Conservation (phyloP, 2,329 filamentous ascomycete species). For the Fusarium citri region DNA sequence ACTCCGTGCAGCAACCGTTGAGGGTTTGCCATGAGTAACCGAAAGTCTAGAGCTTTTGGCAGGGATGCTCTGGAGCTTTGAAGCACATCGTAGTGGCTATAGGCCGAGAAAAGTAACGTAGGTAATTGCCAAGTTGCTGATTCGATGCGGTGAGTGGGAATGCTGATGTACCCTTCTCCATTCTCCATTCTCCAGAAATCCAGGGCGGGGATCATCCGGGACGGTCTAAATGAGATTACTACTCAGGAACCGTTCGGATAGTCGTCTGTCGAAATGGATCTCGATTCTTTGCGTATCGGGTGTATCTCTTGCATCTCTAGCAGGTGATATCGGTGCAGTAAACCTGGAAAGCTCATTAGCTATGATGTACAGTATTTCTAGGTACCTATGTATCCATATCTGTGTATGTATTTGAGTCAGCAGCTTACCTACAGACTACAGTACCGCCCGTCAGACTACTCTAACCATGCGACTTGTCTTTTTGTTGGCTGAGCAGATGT, state of each 20-base stretch:
- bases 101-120: slow-evolving; percentile 16
- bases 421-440: neutral
- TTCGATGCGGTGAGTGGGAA: slow-evolving; percentile 34
- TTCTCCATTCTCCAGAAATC: slow-evolving; percentile 34
- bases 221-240: slow-evolving; percentile 18
- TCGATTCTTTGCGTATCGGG: slow-evolving; percentile 27
- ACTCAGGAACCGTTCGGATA: slow-evolving; percentile 19
- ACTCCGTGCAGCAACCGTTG: slow-evolving; percentile 13
- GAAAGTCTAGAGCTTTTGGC: slow-evolving; percentile 11
- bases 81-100: slow-evolving; percentile 11
- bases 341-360: neutral
- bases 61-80: slow-evolving; percentile 11
- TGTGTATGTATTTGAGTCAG: neutral
- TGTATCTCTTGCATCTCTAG: slow-evolving; percentile 21
- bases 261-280: slow-evolving; percentile 27
- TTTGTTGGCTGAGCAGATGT: slow-evolving; percentile 27
- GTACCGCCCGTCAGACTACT: slow-evolving; percentile 5
- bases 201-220: slow-evolving; percentile 29
- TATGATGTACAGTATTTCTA: neutral
- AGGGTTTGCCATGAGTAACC: slow-evolving; percentile 3
- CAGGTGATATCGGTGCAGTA: slow-evolving; percentile 2
- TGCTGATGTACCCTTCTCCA: slow-evolving; percentile 38
- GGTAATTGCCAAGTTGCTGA: slow-evolving; percentile 32
- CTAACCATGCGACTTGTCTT: slow-evolving; percentile 9
- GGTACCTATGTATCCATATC: neutral